Conservation (phyloP, 208 protist species). For the Leishmania martiniquensis region DNA sequence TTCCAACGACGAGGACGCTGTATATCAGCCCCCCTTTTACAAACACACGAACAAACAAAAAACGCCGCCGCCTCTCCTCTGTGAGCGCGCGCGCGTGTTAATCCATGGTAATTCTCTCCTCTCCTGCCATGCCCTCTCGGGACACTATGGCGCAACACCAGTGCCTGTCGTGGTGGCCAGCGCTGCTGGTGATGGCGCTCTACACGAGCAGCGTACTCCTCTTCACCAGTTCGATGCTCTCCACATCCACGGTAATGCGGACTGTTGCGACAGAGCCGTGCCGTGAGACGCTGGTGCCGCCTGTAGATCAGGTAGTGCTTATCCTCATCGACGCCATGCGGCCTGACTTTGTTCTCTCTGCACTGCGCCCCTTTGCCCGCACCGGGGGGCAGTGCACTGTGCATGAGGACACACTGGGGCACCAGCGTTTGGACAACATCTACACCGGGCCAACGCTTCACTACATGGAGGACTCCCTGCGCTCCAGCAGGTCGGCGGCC, state of each 20-base stretch:
- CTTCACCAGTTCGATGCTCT: slow-evolving; percentile 70
- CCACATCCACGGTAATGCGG: slow-evolving; percentile 40
- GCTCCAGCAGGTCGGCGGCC: slow-evolving; percentile 32
- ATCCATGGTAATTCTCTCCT: not conserved
- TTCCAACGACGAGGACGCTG: not conserved
- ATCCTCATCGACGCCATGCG: slow-evolving; percentile 74
- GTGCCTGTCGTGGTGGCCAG: slow-evolving; percentile 15
- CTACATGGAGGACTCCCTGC: slow-evolving; percentile 63
- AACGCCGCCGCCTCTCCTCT: not conserved
- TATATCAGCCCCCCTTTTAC: too few species aligned
- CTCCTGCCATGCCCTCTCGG: not conserved
- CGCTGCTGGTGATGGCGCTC: slow-evolving; percentile 28
- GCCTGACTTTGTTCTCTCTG: slow-evolving; percentile 65
- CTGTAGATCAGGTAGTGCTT: slow-evolving; percentile 76
- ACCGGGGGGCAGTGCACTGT: slow-evolving; percentile 45
- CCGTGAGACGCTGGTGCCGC: slow-evolving; percentile 10
- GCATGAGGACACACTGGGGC: slow-evolving; percentile 1
- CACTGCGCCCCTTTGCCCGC: slow-evolving; percentile 37
- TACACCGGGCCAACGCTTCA: slow-evolving; percentile 45
- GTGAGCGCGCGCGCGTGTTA: too few species aligned
- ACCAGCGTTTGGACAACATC: slow-evolving; percentile 1
- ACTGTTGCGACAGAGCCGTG: slow-evolving; percentile 39
- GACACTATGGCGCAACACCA: not conserved
- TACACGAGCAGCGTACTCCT: slow-evolving; percentile 45
- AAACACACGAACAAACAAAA: not conserved